Conservation (phyloP, 2,329 filamentous ascomycete species). For the Ceratocystis huliohia region DNA sequence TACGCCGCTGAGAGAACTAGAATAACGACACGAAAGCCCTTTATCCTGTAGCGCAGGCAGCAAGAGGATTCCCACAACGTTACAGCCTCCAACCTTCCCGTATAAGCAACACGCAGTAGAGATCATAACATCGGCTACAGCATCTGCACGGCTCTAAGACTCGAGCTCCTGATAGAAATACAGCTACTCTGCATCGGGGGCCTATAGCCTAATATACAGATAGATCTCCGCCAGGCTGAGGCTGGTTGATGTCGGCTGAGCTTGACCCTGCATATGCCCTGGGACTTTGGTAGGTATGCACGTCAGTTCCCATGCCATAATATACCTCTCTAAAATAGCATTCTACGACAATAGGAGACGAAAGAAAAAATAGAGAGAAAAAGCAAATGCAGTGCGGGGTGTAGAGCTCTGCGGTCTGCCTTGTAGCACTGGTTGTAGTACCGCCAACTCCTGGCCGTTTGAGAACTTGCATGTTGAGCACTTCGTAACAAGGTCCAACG, state of each 20-base stretch:
- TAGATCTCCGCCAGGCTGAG: not conserved
- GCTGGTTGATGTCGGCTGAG: not conserved
- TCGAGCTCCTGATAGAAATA: not conserved
- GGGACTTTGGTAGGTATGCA: not conserved
- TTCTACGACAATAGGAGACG: not conserved
- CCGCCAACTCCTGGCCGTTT: not conserved
- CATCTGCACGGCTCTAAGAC: not conserved
- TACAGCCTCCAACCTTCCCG: not conserved
- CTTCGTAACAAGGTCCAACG: not conserved
- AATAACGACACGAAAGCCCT: too few species aligned
- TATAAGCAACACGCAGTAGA: not conserved
- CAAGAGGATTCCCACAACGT: too few species aligned
- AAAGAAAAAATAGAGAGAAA: not conserved
- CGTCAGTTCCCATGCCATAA: not conserved
- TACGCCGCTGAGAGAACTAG: too few species aligned
- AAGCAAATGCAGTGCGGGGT: not conserved
- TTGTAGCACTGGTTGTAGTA: not conserved
- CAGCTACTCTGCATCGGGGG: not conserved
- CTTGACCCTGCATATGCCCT: not conserved
- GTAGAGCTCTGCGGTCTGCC: not conserved
- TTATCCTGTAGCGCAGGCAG: too few species aligned
- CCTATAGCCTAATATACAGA: not conserved
- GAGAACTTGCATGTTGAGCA: not conserved
- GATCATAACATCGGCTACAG: not conserved
- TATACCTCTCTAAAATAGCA: not conserved